Evolutionary conservation across 2,329 filamentous ascomycete genomes (phyloP).

Genomic region (Pezizomycotina sp.): DNA sequence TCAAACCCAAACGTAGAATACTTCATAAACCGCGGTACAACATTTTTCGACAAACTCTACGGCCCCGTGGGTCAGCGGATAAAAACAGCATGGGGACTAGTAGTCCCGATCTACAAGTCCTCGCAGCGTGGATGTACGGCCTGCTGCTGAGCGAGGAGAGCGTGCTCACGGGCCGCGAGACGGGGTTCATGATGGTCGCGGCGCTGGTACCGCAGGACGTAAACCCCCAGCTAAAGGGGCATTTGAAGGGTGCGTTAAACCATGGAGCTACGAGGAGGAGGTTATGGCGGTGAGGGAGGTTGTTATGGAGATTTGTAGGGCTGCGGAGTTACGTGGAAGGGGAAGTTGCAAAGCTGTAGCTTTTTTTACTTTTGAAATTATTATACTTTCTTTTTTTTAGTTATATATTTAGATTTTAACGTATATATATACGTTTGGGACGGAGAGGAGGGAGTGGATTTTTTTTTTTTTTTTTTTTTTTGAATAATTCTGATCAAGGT

Average conservation of each 20-base stretch:
- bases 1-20: slow-evolving; percentile 31
- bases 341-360: slow-evolving; percentile 13
- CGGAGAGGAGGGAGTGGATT: no score
- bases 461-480: no score
- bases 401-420: no score
- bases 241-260: slow-evolving; percentile 37
- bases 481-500: no score
- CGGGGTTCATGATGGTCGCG: slow-evolving; percentile 37
- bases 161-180: slow-evolving; percentile 35
- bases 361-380: no score
- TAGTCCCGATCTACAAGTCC: slow-evolving; percentile 36
- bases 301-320: slow-evolving; percentile 34
- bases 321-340: slow-evolving; percentile 27
- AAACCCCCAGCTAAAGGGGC: slow-evolving; percentile 39
- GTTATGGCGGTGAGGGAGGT: slow-evolving; percentile 35
- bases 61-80: slow-evolving; percentile 33
- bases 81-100: slow-evolving; percentile 36
- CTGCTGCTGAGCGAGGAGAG: slow-evolving; percentile 35
- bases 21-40: slow-evolving; percentile 32
- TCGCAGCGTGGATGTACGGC: slow-evolving; percentile 36
- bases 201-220: slow-evolving; percentile 39
- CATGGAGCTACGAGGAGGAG: slow-evolving; percentile 36
- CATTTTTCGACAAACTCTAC: slow-evolving; percentile 36
- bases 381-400: no score
- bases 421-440: no score